A percentile compares a stretch with the other conserved stretches of the same genome.
Evolutionary conservation across 2,329 filamentous ascomycete genomes (phyloP).

Genomic region (Colletotrichum sublineola): DNA sequence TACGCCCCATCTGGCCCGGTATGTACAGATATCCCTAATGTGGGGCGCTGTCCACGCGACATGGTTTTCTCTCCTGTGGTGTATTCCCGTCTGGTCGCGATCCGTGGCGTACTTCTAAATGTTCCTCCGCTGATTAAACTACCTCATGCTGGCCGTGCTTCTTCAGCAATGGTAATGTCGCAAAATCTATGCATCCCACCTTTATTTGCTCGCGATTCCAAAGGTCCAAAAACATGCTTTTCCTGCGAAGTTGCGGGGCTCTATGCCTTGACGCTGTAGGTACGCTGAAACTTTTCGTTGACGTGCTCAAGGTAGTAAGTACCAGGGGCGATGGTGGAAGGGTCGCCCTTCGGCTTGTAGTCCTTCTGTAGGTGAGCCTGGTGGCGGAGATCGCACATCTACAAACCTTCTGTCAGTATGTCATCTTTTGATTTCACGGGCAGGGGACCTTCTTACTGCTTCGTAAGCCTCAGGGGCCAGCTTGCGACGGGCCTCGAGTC

Average conservation of each 20-base stretch:
- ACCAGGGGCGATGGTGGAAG: slow-evolving; percentile 74
- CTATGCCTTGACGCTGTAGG: slow-evolving; percentile 82
- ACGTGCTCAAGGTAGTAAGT: slow-evolving; percentile 86
- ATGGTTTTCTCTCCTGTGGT: neutral
- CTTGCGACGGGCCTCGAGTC: slow-evolving; percentile 74
- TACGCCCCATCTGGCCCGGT: slow-evolving; percentile 21
- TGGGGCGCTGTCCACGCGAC: slow-evolving; percentile 8
- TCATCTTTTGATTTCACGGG: neutral
- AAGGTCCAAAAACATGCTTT: slow-evolving; percentile 21
- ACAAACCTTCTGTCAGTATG: slow-evolving; percentile 44
- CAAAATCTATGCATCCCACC: slow-evolving; percentile 41
- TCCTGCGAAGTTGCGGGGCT: slow-evolving; percentile 12
- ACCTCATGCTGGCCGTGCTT: slow-evolving; percentile 26
- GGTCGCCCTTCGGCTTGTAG: slow-evolving; percentile 77
- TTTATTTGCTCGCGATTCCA: slow-evolving; percentile 35
- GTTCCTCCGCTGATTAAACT: slow-evolving; percentile 34
- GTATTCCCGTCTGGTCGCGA: slow-evolving; percentile 1
- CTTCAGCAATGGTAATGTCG: slow-evolving; percentile 32
- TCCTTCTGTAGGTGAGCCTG: slow-evolving; percentile 86
- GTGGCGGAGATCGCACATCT: slow-evolving; percentile 86
- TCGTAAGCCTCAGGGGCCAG: slow-evolving; percentile 82
- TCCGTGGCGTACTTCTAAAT: slow-evolving; percentile 14
- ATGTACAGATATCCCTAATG: slow-evolving; percentile 31
- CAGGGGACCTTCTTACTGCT: slow-evolving; percentile 64
- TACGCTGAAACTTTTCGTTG: slow-evolving; percentile 88